Conservation (phyloP, 2,329 filamentous ascomycete genomes). For the Cladosporium colombiae region DNA sequence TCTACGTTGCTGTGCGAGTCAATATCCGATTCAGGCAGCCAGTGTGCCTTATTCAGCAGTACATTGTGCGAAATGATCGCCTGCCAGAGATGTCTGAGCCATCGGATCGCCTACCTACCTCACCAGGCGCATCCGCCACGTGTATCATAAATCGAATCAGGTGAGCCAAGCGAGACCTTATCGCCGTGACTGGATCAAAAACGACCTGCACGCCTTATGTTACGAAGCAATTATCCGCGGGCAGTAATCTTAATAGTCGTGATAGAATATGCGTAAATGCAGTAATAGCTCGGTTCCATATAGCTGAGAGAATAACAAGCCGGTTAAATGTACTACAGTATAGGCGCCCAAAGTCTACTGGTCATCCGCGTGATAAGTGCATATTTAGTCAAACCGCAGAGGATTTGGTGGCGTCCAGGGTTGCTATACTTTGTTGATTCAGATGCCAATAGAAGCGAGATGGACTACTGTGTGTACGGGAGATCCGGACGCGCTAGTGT, state of each 20-base stretch:
- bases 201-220: not conserved
- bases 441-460: not conserved
- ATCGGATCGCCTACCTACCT: not conserved
- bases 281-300: not conserved
- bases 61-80: not conserved
- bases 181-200: not conserved
- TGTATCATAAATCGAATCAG: not conserved
- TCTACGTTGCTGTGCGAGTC: not conserved
- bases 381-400: not conserved
- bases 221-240: not conserved
- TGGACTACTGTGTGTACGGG: not conserved
- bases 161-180: not conserved
- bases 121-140: not conserved
- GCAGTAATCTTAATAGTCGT: not conserved
- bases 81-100: not conserved
- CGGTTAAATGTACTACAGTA: not conserved
- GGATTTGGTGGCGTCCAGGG: not conserved
- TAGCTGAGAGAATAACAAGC: not conserved
- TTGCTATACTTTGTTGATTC: not conserved
- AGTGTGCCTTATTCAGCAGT: not conserved
- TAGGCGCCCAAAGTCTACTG: not conserved
- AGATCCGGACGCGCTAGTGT: not conserved
- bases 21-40: not conserved
- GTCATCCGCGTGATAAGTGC: not conserved
- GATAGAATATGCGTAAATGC: not conserved